phyloP scores from a whole-genome alignment of 2,329 filamentous ascomycete genomes.

The Huntiella omanensis region DNA sequence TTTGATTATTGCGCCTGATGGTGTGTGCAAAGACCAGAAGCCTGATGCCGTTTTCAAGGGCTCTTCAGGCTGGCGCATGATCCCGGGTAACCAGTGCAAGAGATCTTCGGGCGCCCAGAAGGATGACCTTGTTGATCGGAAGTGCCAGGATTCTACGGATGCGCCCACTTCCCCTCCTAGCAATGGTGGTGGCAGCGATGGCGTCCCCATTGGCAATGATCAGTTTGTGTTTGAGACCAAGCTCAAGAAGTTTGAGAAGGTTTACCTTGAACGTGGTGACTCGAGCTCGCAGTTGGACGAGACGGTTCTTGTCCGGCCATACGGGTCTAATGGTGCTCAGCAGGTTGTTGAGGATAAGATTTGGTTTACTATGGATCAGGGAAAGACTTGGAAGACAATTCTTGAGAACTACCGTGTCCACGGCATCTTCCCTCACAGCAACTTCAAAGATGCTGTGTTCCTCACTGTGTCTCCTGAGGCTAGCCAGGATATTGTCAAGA shows the following conservation, averaged over 20 bases:
- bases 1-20: conserved; percentile 46
- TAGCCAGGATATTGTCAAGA: conserved; percentile 20
- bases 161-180: conserved; percentile 26
- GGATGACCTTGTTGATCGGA: conserved; percentile 53
- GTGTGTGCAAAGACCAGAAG: conserved; percentile 46
- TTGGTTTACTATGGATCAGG: conserved; percentile 66
- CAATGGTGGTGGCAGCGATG: not conserved
- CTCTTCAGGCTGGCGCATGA: conserved; percentile 78
- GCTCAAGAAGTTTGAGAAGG: conserved; percentile 31
- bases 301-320: conserved; percentile 40
- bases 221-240: conserved; percentile 44
- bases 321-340: conserved; percentile 17
- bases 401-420: conserved; percentile 52
- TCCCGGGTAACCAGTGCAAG: conserved; percentile 64
- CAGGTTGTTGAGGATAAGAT: conserved; percentile 33
- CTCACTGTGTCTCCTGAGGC: conserved; percentile 46
- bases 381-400: conserved; percentile 61
- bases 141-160: conserved; percentile 41
- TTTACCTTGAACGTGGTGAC: conserved; percentile 64
- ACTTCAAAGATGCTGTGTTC: conserved; percentile 71
- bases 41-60: conserved; percentile 59
- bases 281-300: conserved; percentile 49
- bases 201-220: conserved; percentile 41
- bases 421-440: conserved; percentile 56
- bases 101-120: conserved; percentile 41